phyloP scores from a whole-genome alignment of 805 yeast species.

The Yamadazyma takamatsuzukensis region DNA sequence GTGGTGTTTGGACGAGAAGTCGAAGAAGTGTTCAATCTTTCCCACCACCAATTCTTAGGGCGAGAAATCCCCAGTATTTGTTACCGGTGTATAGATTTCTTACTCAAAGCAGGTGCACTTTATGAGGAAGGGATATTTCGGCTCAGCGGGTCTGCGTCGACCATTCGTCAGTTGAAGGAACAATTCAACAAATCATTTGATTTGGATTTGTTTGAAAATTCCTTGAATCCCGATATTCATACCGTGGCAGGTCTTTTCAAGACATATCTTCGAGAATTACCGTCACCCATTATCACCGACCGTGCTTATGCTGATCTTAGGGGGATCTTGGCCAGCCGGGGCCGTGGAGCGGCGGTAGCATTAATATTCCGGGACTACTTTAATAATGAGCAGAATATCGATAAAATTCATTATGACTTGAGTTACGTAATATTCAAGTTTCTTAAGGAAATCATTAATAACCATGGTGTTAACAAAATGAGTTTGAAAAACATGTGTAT shows the following conservation, averaged over 20 bases:
- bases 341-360: conserved; percentile 15
- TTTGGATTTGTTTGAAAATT: conserved; percentile 53
- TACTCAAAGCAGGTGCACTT: conserved; percentile 65
- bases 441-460: conserved; percentile 58
- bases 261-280: conserved; percentile 74
- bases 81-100: conserved; percentile 67
- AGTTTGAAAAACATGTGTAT: conserved; percentile 72
- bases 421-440: conserved; percentile 65
- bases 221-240: conserved; percentile 64
- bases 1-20: conserved; percentile 66
- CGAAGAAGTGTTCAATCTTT: conserved; percentile 46
- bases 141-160: conserved; percentile 80
- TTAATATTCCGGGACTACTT: conserved; percentile 30
- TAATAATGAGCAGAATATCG: conserved; percentile 36
- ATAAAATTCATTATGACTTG: conserved; percentile 54
- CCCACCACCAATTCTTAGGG: conserved; percentile 45
- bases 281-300: conserved; percentile 63
- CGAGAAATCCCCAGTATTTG: conserved; percentile 69
- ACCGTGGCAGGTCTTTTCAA: conserved; percentile 85
- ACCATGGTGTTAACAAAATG: conserved; percentile 74
- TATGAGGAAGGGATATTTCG: conserved; percentile 90
- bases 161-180: conserved; percentile 65
- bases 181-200: conserved; percentile 67
- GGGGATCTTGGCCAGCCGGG: conserved; percentile 15
- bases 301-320: conserved; percentile 33